phyloP scores from a whole-genome alignment of 495 filamentous ascomycete genomes.

The Amniculicola lignicola region DNA sequence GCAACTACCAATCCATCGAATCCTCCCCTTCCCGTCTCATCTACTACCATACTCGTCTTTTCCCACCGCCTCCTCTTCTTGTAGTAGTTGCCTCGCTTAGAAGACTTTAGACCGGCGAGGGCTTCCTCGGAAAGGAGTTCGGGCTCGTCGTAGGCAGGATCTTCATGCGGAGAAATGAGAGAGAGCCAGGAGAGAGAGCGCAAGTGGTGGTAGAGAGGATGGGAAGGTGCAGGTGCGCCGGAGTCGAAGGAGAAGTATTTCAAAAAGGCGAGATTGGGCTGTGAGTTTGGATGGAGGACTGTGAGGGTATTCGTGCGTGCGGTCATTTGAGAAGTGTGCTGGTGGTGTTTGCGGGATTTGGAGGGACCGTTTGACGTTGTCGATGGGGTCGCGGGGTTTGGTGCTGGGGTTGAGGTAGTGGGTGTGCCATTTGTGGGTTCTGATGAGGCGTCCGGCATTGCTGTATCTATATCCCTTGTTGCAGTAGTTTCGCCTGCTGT shows the following conservation, averaged over 20 bases:
- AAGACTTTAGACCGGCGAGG: slow-evolving; percentile 65
- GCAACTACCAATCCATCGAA: slow-evolving; percentile 84
- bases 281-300: slow-evolving; percentile 78
- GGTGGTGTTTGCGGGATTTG: slow-evolving; percentile 35
- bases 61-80: slow-evolving; percentile 83
- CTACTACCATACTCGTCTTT: slow-evolving; percentile 61
- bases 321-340: slow-evolving; percentile 44
- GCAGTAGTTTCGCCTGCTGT: background rate
- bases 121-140: slow-evolving; percentile 51
- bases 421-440: background rate
- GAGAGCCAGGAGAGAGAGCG: slow-evolving; percentile 87
- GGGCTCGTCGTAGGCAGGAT: slow-evolving; percentile 67
- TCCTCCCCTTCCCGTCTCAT: slow-evolving; percentile 67
- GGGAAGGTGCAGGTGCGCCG: slow-evolving; percentile 61
- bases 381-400: background rate
- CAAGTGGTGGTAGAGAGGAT: slow-evolving; percentile 79
- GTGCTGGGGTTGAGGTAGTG: background rate
- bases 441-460: background rate
- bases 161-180: slow-evolving; percentile 68
- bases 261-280: slow-evolving; percentile 82
- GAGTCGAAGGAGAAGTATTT: slow-evolving; percentile 82
- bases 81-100: slow-evolving; percentile 74
- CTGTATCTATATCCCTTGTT: background rate
- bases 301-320: slow-evolving; percentile 79
- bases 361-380: background rate